phyloP scores from a whole-genome alignment of 257 asterid species.

The Scutellaria baicalensis region DNA sequence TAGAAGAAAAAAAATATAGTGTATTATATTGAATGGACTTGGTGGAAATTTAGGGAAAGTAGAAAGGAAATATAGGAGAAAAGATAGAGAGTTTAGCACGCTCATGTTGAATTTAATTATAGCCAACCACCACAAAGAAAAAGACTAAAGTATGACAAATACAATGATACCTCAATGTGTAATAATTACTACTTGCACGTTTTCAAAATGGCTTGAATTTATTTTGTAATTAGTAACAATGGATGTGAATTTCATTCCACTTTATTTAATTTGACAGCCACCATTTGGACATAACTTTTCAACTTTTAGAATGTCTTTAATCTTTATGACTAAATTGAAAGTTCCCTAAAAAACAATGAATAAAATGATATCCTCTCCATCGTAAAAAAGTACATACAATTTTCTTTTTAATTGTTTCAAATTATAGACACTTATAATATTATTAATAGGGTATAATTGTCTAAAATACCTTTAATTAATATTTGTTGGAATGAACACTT shows the following conservation, averaged over 20 bases:
- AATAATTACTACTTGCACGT: neutral
- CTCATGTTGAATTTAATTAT: conserved; percentile 1
- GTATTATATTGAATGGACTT: neutral
- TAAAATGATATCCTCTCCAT: too few relatives aligned
- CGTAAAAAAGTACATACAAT: too few relatives aligned
- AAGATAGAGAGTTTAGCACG: neutral
- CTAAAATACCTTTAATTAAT: too few relatives aligned
- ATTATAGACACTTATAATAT: too few relatives aligned
- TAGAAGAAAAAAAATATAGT: too few relatives aligned
- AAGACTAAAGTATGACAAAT: neutral
- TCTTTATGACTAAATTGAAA: neutral
- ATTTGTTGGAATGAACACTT: too few relatives aligned
- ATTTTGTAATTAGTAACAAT: neutral
- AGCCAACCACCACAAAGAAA: neutral
- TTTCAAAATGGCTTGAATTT: neutral
- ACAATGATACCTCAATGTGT: neutral
- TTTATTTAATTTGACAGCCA: neutral
- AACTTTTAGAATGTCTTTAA: neutral
- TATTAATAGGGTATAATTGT: too few relatives aligned
- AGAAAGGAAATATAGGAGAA: neutral
- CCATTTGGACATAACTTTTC: neutral
- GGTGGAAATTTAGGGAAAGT: neutral
- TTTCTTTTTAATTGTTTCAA: too few relatives aligned
- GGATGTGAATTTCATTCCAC: neutral
- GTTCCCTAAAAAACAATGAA: too few relatives aligned